Evolutionary conservation across 768 basidiomycete species (phyloP), one percentile per base, ranked within the genome.

Genomic region (Pholiota molesta): DNA sequence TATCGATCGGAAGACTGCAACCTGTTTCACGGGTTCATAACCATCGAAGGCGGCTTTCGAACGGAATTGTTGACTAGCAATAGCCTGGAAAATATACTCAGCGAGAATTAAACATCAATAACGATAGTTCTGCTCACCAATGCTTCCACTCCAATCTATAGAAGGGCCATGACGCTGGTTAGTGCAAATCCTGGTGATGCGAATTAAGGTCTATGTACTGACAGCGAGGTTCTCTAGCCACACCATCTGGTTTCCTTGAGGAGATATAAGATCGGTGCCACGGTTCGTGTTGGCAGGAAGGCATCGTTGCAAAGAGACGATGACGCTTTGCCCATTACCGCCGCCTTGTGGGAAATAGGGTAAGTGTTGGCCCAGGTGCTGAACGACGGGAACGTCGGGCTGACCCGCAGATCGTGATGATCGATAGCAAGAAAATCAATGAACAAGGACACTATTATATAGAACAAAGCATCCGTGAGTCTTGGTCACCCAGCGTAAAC

Each of bases 211-310:
- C 39, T 54, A 37, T n/a, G n/a, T n/a, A n/a, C 53, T 54, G 23
- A 54, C 53, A 6, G 53, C 53, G 17, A 54, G 37, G 11, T 54
- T 54, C 33, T 54, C 53, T 5, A 54, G 53, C 53, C 53, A 54
- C 11, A 39, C 53, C 53, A 54, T 54, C 23, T 21, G 53, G 33
- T 54, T 54, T 11, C 53, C 53, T 8, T 11, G 3, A 54, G 53
- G 53, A 19, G 9, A 21, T 13, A 10, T 17, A 21, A 54, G 39
- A 37, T 54, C 53, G 26, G 33, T 54, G 0, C 53, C 39, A 2
- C 53, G 53, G 19, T 26, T 4, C 6, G 53, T 39, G 14, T 52
- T 52, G 14, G 42, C 33, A 52, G 56, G 52, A 31, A 57, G 42
- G 19, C 56, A 57, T 29, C 56, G 23, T 28, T 44, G 45, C 56